phyloP scores from a whole-genome alignment of 148 eudicot genomes.

The Beta vulgaris region DNA sequence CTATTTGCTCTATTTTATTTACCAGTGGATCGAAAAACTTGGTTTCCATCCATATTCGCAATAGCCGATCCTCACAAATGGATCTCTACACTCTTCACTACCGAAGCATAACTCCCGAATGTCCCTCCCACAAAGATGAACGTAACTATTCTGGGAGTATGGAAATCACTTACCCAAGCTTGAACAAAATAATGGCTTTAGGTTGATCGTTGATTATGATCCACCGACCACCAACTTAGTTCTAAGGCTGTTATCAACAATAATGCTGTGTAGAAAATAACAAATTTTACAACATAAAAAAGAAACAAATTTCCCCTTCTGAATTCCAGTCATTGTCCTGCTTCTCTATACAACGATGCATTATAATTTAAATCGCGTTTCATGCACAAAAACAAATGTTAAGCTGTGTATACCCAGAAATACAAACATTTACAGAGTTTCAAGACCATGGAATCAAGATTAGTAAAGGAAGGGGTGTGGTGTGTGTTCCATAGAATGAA shows the following conservation, averaged over 20 bases:
- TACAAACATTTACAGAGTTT: constrained; percentile 13
- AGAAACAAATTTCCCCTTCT: not conserved
- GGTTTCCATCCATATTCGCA: no score
- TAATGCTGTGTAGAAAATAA: not conserved
- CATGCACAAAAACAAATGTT: constrained; percentile 3
- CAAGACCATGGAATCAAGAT: constrained; percentile 9
- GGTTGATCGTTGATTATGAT: no score
- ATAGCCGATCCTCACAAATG: no score
- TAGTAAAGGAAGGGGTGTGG: not conserved
- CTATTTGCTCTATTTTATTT: no score
- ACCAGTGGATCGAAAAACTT: no score
- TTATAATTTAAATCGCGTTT: not conserved
- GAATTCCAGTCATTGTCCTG: not conserved
- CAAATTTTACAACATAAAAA: not conserved
- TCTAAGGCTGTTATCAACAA: not conserved
- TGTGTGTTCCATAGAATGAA: constrained; percentile 15
- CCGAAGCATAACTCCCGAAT: no score
- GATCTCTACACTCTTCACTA: no score
- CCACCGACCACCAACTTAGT: not conserved
- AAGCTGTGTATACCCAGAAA: constrained; percentile 1
- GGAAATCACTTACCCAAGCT: not conserved
- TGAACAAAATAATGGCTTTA: no score
- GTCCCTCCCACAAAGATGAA: no score
- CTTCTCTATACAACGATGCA: not conserved
- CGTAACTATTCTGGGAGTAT: not conserved